A percentile compares a stretch with the other conserved stretches of the same genome.
These are phyloP conservation scores for Polytrichum formosum DNA, from an alignment of 225 moss, liverwort and hornwort species.

Conservation along the genomic window DNA sequence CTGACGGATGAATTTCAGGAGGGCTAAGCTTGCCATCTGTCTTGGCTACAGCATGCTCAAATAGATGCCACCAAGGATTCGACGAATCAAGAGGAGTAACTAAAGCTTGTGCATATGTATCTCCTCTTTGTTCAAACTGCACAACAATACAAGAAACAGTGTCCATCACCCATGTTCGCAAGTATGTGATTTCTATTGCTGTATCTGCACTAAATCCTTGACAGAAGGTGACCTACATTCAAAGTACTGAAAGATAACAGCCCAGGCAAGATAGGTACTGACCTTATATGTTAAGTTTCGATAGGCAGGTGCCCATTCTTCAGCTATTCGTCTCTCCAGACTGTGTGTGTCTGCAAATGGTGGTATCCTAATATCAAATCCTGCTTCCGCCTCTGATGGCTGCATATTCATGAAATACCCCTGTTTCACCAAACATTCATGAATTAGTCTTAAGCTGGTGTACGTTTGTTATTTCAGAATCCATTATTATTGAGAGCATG, in stretches of 20 bases:
- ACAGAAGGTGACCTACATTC: background rate
- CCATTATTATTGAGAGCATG: background rate
- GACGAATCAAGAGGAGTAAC: constrained; percentile 30
- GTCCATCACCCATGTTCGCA: no score
- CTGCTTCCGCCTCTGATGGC: constrained; percentile 53
- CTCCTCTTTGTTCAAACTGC: constrained; percentile 43
- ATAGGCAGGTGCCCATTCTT: constrained; percentile 52
- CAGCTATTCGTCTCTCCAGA: constrained; percentile 40
- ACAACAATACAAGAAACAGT: background rate
- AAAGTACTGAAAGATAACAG: background rate
- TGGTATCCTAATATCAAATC: constrained; percentile 56
- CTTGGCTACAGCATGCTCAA: constrained; percentile 36
- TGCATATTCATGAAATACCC: constrained; percentile 29
- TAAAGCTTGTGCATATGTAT: constrained; percentile 29
- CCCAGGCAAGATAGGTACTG: constrained; percentile 1
- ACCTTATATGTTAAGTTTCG: constrained; percentile 44
- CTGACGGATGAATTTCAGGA: constrained; percentile 48
- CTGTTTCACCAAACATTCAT: constrained; percentile 7
- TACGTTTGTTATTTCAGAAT: background rate
- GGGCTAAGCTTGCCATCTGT: constrained; percentile 33
- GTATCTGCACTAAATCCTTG: no score
- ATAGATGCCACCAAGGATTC: constrained; percentile 71
- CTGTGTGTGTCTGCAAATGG: constrained; percentile 32
- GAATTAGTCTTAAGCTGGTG: background rate
- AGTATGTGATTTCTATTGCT: no score